A percentile compares a stretch with the other conserved stretches of the same genome.
Conservation (phyloP, 805 yeast species). For the Saccharomycopsis fermentans region DNA sequence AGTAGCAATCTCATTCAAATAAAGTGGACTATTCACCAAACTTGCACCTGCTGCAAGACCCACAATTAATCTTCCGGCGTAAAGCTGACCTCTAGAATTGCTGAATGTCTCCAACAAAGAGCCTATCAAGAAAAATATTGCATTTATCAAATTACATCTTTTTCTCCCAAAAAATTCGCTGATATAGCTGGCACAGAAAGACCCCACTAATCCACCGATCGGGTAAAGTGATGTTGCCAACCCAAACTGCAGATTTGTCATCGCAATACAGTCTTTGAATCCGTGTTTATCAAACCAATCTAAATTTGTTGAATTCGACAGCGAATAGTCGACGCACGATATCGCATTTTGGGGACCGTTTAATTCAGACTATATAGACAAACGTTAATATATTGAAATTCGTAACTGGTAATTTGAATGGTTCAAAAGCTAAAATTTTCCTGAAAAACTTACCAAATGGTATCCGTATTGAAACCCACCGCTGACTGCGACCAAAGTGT, state of each 20-base stretch:
- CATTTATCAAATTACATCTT: constrained; percentile 40
- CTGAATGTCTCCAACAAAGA: constrained; percentile 49
- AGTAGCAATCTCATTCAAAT: constrained; percentile 75
- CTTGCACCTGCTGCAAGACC: constrained; percentile 87
- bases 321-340: constrained; percentile 36
- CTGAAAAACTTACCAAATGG: constrained; percentile 46
- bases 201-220: constrained; percentile 75
- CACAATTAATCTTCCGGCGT: constrained; percentile 62
- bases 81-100: constrained; percentile 32
- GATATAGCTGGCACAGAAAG: constrained; percentile 53
- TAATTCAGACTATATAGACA: constrained; percentile 48
- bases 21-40: constrained; percentile 76
- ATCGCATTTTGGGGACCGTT: constrained; percentile 77
- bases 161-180: constrained; percentile 63
- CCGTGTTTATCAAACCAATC: constrained; percentile 31
- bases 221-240: constrained; percentile 69
- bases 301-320: constrained; percentile 21
- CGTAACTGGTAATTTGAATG: background rate
- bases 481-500: constrained; percentile 52
- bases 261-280: constrained; percentile 38
- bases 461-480: constrained; percentile 87
- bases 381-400: background rate
- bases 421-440: background rate
- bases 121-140: constrained; percentile 46
- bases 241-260: constrained; percentile 53